A percentile compares a stretch with the other conserved stretches of the same genome.
Conservation (phyloP, 73 alveolate genomes). For the Urostyla sp. region DNA sequence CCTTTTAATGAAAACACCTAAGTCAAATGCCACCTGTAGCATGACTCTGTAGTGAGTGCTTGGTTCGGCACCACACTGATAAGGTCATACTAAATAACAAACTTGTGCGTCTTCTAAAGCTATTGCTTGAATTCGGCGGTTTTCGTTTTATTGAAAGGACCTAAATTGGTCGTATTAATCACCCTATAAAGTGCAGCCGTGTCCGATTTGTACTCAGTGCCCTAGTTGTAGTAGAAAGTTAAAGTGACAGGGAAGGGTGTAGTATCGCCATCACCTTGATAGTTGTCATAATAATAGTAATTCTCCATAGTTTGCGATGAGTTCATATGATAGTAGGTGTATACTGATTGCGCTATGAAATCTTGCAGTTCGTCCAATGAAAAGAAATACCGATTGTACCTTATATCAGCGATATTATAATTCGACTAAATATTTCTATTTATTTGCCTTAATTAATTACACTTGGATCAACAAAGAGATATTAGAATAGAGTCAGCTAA, state of each 20-base stretch:
- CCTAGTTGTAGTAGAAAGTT: slow-evolving; percentile 27
- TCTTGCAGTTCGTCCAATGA: slow-evolving; percentile 2
- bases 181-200: neutral
- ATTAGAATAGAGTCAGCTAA: slow-evolving; percentile 42
- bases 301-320: neutral
- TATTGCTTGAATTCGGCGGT: neutral
- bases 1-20: neutral
- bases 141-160: slow-evolving; percentile 27
- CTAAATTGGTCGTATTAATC: neutral
- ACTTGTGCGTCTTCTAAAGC: neutral
- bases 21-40: slow-evolving; percentile 38
- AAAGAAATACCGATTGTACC: slow-evolving; percentile 3
- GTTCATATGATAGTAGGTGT: neutral
- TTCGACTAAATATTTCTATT: too few relatives aligned
- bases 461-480: neutral
- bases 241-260: neutral
- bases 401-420: slow-evolving; percentile 31
- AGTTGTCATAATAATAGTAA: too few relatives aligned
- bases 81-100: slow-evolving; percentile 18
- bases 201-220: neutral
- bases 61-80: slow-evolving; percentile 30
- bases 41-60: slow-evolving; percentile 50
- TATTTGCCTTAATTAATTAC: too few relatives aligned
- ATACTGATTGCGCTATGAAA: neutral
- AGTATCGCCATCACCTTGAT: neutral